phyloP scores from a whole-genome alignment of 2,329 filamentous ascomycete species.

The Diaporthe nobilis region DNA sequence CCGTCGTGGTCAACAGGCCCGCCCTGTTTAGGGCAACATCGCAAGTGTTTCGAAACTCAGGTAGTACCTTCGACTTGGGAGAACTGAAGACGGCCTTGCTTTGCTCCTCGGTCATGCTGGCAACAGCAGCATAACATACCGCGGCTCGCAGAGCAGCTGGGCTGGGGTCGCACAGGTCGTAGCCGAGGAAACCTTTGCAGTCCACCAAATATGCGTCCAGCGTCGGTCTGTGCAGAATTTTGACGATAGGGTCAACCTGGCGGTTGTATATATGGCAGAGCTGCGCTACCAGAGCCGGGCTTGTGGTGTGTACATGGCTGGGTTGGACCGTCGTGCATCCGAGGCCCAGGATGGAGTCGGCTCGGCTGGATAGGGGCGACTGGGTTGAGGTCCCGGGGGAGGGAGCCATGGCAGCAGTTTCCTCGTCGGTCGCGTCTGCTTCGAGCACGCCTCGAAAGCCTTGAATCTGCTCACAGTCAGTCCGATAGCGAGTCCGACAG shows the following conservation, averaged over 20 bases:
- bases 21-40: slow-evolving; percentile 46
- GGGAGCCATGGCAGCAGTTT: background rate
- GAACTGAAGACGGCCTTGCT: slow-evolving; percentile 42
- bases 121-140: slow-evolving; percentile 46
- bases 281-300: slow-evolving; percentile 11
- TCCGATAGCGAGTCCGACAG: background rate
- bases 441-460: background rate
- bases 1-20: slow-evolving; percentile 46
- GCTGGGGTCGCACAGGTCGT: slow-evolving; percentile 43
- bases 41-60: slow-evolving; percentile 41
- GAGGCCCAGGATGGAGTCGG: background rate
- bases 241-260: slow-evolving; percentile 47
- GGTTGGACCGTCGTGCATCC: background rate
- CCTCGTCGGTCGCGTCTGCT: background rate
- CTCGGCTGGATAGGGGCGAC: background rate
- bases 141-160: slow-evolving; percentile 43
- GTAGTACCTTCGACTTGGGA: slow-evolving; percentile 40
- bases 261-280: slow-evolving; percentile 45
- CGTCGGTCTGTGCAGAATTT: slow-evolving; percentile 46
- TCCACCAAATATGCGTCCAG: slow-evolving; percentile 45
- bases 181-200: slow-evolving; percentile 45
- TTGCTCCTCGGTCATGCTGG: slow-evolving; percentile 47
- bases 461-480: background rate
- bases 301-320: background rate
- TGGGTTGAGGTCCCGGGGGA: background rate